These are phyloP conservation scores for Paraphaeosphaeria sporulosa DNA, from an alignment of 2,329 filamentous ascomycete species.

Conservation along the genomic window DNA sequence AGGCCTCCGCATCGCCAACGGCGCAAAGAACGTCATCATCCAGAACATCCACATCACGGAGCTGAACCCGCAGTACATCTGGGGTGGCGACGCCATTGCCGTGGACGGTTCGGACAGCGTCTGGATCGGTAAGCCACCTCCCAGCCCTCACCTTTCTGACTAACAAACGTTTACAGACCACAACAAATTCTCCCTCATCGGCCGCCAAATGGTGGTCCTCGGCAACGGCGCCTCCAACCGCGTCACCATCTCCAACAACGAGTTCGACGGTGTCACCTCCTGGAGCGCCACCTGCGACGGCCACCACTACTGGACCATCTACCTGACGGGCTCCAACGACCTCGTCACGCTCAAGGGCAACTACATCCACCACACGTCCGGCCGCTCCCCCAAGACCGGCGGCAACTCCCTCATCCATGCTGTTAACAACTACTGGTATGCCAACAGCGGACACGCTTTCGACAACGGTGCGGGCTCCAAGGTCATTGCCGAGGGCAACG, in stretches of 20 bases:
- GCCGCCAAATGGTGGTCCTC: constrained; percentile 28
- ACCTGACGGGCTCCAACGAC: constrained; percentile 26
- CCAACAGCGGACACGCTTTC: constrained; percentile 65
- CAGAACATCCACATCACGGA: constrained; percentile 52
- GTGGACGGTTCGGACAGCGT: constrained; percentile 40
- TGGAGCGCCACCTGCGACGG: constrained; percentile 31
- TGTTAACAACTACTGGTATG: constrained; percentile 69
- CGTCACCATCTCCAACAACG: constrained; percentile 32
- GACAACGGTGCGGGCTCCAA: constrained; percentile 52
- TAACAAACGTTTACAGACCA: constrained; percentile 22
- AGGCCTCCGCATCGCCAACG: constrained; percentile 48
- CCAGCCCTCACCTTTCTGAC: background rate
- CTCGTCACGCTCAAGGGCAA: constrained; percentile 31
- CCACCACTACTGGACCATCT: constrained; percentile 33
- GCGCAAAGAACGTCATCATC: constrained; percentile 46
- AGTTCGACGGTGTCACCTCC: constrained; percentile 30
- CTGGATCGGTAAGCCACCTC: constrained; percentile 38
- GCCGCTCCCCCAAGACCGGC: constrained; percentile 56
- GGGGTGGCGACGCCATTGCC: constrained; percentile 50
- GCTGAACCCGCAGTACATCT: constrained; percentile 50
- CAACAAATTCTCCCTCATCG: constrained; percentile 28
- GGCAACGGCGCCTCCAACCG: constrained; percentile 24
- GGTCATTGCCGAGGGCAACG: constrained; percentile 65
- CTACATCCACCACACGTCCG: constrained; percentile 36
- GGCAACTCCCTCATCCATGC: constrained; percentile 66